A percentile compares a stretch with the other conserved stretches of the same genome.
These are phyloP conservation scores for Suillus weaverae DNA, from an alignment of 768 basidiomycete species.

Conservation along the genomic window DNA sequence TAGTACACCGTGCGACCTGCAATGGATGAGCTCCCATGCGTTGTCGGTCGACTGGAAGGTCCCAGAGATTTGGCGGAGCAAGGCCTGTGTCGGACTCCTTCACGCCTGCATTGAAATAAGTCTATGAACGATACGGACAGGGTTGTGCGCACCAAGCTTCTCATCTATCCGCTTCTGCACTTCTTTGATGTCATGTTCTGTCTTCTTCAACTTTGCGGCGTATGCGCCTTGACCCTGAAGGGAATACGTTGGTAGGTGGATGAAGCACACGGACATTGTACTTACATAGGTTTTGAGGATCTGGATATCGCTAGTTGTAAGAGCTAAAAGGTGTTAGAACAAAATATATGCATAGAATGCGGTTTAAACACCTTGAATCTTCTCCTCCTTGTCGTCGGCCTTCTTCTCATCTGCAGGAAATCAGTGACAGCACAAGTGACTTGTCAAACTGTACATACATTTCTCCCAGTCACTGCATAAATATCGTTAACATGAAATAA, in stretches of 20 bases:
- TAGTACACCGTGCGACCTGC: conserved; percentile 97
- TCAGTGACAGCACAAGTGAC: conserved; percentile 6
- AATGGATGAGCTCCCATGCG: conserved; percentile 92
- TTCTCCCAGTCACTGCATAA: conserved; percentile 93
- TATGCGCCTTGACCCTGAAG: conserved; percentile 97
- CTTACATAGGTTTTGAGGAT: conserved; percentile 97
- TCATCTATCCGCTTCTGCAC: conserved; percentile 98
- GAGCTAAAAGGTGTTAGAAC: conserved; percentile 48
- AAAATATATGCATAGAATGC: background rate
- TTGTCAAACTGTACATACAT: conserved; percentile 51
- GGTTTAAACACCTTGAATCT: conserved; percentile 71
- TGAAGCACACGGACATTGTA: conserved; percentile 9
- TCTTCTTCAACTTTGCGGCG: conserved; percentile 81
- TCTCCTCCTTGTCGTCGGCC: conserved; percentile 84
- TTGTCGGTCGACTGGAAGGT: conserved; percentile 88
- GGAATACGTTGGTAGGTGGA: conserved; percentile 4
- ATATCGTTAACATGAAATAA: conserved; percentile 11
- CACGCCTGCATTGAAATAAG: conserved; percentile 53
- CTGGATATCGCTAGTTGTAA: conserved; percentile 98
- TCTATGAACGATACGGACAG: background rate
- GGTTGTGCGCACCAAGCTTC: conserved; percentile 71
- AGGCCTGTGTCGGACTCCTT: conserved; percentile 99
- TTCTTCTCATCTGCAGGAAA: conserved; percentile 72
- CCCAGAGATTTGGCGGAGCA: conserved; percentile 96
- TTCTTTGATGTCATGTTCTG: conserved; percentile 90